Evolutionary conservation across 495 filamentous ascomycete genomes (phyloP).

Genomic region (Tuber brumale): DNA sequence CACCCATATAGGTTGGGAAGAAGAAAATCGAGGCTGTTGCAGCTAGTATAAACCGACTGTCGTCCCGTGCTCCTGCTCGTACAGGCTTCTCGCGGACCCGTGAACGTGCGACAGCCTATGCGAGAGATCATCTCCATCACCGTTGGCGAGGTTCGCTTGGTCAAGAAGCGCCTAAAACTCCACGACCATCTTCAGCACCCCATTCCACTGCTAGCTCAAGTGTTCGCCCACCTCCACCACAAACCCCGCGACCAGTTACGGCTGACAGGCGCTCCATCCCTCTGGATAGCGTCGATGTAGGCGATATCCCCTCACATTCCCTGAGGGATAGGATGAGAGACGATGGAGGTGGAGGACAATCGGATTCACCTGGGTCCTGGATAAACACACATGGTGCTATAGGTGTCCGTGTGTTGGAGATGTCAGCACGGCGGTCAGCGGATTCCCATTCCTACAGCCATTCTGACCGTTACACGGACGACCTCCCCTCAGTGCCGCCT

Average conservation of each 20-base stretch:
- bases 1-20: slow-evolving; percentile 30
- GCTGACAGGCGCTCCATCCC: neutral
- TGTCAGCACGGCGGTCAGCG: neutral
- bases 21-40: slow-evolving; percentile 38
- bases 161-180: neutral
- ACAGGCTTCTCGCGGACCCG: neutral
- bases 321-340: neutral
- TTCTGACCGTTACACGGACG: neutral
- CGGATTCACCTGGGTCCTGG: neutral
- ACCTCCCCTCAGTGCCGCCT: slow-evolving; percentile 8
- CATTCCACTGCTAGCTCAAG: neutral
- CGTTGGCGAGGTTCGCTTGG: neutral
- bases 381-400: neutral
- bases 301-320: neutral
- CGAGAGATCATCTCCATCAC: neutral
- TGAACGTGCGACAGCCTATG: neutral
- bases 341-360: neutral
- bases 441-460: neutral
- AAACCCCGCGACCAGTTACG: neutral
- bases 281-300: no score
- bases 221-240: neutral
- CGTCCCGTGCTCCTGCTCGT: neutral
- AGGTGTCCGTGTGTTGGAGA: neutral
- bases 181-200: slow-evolving; percentile 1
- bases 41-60: neutral